phyloP scores from a whole-genome alignment of 2,329 filamentous ascomycete genomes.

The Colletotrichum sp. region DNA sequence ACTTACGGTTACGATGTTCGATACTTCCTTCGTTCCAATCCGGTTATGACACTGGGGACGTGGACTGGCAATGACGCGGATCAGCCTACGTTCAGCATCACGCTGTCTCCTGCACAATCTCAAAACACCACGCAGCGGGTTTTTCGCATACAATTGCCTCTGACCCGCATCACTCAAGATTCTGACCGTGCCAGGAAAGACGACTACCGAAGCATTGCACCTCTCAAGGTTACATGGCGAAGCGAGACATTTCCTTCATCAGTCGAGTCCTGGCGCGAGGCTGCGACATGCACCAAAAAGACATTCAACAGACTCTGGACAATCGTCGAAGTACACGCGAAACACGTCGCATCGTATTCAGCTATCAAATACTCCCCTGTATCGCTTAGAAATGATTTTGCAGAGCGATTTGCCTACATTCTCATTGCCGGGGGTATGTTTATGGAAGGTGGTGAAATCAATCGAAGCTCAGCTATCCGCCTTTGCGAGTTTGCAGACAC shows the following conservation, averaged over 20 bases:
- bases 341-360: accelerated
- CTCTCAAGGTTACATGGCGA: neutral
- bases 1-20: accelerated
- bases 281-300: neutral
- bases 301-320: neutral
- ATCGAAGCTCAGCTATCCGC: too few relatives aligned
- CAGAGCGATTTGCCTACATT: neutral
- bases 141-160: neutral
- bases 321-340: neutral
- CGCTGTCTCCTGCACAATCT: neutral
- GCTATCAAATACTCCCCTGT: neutral
- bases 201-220: accelerated
- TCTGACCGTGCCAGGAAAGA: neutral
- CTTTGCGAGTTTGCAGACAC: neutral
- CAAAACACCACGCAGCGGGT: accelerated
- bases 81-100: neutral
- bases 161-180: neutral
- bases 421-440: neutral
- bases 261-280: neutral
- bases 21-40: neutral
- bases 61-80: neutral
- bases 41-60: too few relatives aligned
- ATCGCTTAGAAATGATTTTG: accelerated
- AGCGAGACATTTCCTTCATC: neutral
- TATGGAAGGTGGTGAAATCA: too few relatives aligned